phyloP scores from a whole-genome alignment of 768 basidiomycete genomes.

The Russula sp. region DNA sequence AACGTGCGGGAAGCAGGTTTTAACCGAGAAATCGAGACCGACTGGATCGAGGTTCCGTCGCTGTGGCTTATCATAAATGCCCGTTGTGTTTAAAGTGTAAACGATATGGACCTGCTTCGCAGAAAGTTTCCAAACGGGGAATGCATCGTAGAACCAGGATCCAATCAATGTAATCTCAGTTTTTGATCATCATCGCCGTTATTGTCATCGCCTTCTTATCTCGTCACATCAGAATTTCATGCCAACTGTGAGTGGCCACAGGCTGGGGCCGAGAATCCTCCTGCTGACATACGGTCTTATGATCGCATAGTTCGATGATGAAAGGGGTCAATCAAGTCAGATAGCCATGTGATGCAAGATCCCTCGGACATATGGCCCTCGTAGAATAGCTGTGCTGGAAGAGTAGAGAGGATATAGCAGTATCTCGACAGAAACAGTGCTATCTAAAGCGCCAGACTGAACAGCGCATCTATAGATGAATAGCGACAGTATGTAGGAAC shows the following conservation, averaged over 20 bases:
- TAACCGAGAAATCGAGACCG: neutral
- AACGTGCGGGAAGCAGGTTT: neutral
- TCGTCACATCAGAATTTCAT: neutral
- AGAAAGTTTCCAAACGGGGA: neutral
- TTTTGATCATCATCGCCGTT: neutral
- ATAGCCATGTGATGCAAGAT: too few relatives aligned
- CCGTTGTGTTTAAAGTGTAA: neutral
- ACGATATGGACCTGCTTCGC: neutral
- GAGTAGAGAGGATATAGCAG: too few relatives aligned
- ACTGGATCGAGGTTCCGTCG: neutral
- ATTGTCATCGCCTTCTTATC: neutral
- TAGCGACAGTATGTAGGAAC: too few relatives aligned
- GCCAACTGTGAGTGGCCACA: too few relatives aligned
- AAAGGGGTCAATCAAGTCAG: too few relatives aligned
- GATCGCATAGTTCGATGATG: too few relatives aligned
- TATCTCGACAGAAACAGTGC: too few relatives aligned
- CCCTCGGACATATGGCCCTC: too few relatives aligned
- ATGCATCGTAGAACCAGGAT: neutral
- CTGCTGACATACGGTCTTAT: neutral
- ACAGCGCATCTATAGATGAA: too few relatives aligned
- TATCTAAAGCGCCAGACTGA: too few relatives aligned
- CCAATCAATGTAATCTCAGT: neutral
- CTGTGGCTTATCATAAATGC: neutral
- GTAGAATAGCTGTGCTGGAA: too few relatives aligned
- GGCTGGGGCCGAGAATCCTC: neutral